Evolutionary conservation across 805 yeast genomes (phyloP).

Genomic region (Kuraishia hungarica): DNA sequence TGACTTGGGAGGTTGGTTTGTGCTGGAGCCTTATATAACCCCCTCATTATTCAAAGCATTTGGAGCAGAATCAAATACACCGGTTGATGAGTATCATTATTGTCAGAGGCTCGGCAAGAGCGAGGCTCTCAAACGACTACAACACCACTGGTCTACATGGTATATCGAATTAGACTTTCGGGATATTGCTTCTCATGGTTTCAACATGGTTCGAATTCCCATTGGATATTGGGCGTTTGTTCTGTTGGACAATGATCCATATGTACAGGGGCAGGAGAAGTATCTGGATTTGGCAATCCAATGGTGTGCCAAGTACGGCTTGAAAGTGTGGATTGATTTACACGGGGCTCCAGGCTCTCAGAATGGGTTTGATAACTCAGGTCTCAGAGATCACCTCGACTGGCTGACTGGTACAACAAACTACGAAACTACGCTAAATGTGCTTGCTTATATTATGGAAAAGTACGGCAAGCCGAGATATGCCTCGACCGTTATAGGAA

Average conservation of each 20-base stretch:
- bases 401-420: conserved; percentile 47
- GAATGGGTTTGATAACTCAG: conserved; percentile 81
- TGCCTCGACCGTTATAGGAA: conserved; percentile 69
- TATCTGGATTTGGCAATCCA: conserved; percentile 57
- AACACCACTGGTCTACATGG: conserved; percentile 49
- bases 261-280: conserved; percentile 54
- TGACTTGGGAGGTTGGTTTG: conserved; percentile 86
- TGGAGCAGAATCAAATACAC: conserved; percentile 24
- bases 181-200: conserved; percentile 41
- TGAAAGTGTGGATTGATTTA: conserved; percentile 67
- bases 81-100: conserved; percentile 54
- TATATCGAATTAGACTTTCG: conserved; percentile 51
- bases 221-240: conserved; percentile 79
- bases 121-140: conserved; percentile 32
- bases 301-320: conserved; percentile 55
- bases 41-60: conserved; percentile 48
- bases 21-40: conserved; percentile 65
- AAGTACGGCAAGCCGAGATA: conserved; percentile 58
- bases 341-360: conserved; percentile 85
- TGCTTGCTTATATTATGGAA: conserved; percentile 42
- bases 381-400: conserved; percentile 41
- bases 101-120: conserved; percentile 40
- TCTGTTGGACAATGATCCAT: conserved; percentile 44
- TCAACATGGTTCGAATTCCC: conserved; percentile 69
- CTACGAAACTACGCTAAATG: conserved; percentile 43